These are phyloP conservation scores for Neonectria magnoliae DNA, from an alignment of 2,329 filamentous ascomycete genomes.

Conservation along the genomic window DNA sequence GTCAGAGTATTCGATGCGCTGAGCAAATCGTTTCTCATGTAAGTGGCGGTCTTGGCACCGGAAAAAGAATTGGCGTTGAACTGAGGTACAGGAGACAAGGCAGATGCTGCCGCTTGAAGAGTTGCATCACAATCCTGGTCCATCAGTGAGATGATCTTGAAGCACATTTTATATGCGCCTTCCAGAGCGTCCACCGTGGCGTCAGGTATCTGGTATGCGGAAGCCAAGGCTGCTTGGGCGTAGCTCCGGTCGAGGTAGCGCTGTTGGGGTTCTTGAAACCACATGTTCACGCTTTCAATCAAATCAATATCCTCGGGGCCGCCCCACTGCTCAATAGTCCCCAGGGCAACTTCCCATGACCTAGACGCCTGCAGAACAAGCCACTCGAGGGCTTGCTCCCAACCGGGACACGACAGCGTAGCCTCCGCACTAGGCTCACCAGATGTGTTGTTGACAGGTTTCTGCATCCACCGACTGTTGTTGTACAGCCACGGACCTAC, in stretches of 20 bases:
- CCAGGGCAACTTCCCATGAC: conserved; percentile 70
- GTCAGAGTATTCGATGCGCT: conserved; percentile 72
- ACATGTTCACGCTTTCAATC: conserved; percentile 65
- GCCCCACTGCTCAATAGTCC: conserved; percentile 76
- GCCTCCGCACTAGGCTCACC: conserved; percentile 43
- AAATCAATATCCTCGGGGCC: conserved; percentile 77
- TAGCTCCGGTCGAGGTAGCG: conserved; percentile 71
- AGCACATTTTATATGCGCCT: conserved; percentile 68
- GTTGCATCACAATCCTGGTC: conserved; percentile 67
- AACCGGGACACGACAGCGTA: conserved; percentile 63
- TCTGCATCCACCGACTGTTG: conserved; percentile 63
- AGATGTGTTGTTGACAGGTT: conserved; percentile 15
- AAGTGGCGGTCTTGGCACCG: conserved; percentile 42
- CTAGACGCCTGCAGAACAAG: conserved; percentile 67
- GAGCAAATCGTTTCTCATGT: conserved; percentile 60
- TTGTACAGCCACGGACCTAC: conserved; percentile 80
- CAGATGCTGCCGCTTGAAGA: conserved; percentile 58
- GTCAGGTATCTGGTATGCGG: conserved; percentile 73
- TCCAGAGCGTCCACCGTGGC: conserved; percentile 66
- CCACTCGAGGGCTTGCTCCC: conserved; percentile 77
- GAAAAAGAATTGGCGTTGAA: conserved; percentile 35
- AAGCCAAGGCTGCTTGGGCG: conserved; percentile 73
- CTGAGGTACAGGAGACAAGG: conserved; percentile 53
- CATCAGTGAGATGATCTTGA: conserved; percentile 64
- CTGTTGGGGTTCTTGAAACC: conserved; percentile 69